A percentile compares a stretch with the other conserved stretches of the same genome.
Conservation (phyloP, 495 filamentous ascomycete species). For the Tetracladium marchalianum region DNA sequence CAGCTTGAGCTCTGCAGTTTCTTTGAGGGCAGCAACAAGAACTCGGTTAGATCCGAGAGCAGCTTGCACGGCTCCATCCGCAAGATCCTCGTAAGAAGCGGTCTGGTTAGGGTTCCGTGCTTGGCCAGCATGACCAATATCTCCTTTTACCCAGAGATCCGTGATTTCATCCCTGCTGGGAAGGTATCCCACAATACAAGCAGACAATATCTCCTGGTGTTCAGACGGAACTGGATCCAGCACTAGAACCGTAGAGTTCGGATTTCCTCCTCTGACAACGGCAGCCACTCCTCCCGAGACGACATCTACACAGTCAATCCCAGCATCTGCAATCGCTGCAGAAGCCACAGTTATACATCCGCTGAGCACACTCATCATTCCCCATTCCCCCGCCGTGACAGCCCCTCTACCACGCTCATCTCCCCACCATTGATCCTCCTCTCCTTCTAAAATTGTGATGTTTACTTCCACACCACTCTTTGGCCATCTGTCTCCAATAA, state of each 20-base stretch:
- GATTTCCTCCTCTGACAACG: conserved; percentile 38
- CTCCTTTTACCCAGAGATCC: conserved; percentile 86
- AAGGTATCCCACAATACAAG: conserved; percentile 86
- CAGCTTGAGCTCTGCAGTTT: conserved; percentile 20
- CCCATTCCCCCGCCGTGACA: conserved; percentile 42
- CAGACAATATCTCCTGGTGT: conserved; percentile 63
- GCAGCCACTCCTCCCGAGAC: conserved; percentile 86
- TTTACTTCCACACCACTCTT: conserved; percentile 93
- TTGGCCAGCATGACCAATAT: conserved; percentile 33
- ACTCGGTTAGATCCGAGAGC: conserved; percentile 49
- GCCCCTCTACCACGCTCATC: conserved; percentile 21
- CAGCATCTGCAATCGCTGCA: conserved; percentile 91
- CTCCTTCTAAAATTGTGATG: conserved; percentile 85
- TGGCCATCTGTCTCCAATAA: conserved; percentile 90
- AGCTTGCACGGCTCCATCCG: conserved; percentile 56
- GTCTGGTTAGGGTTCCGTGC: conserved; percentile 13
- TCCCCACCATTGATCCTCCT: conserved; percentile 58
- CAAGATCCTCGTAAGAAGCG: conserved; percentile 35
- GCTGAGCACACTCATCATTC: conserved; percentile 82
- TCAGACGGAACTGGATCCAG: conserved; percentile 80
- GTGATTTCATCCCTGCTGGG: conserved; percentile 84
- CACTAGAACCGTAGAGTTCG: conserved; percentile 42
- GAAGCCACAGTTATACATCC: conserved; percentile 91
- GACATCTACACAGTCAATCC: conserved; percentile 90
- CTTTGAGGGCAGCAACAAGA: conserved; percentile 30